Conservation (phyloP, 2,329 filamentous ascomycete species). For the Pseudocercospora pini-densiflorae region DNA sequence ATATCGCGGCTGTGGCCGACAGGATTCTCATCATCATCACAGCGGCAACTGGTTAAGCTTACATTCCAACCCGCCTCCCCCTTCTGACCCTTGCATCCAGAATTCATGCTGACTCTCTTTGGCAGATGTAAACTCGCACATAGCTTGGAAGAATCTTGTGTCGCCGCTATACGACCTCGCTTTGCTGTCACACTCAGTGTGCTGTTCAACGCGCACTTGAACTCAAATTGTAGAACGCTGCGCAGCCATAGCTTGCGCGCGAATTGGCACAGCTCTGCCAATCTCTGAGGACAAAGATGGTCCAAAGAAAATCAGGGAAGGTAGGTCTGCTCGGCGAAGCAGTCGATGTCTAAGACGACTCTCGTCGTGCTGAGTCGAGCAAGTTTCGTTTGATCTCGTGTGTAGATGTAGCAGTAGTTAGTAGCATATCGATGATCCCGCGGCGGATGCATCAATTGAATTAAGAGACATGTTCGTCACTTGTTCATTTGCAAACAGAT, state of each 20-base stretch:
- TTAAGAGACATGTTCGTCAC: not conserved
- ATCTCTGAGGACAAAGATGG: not conserved
- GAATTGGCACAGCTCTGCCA: not conserved
- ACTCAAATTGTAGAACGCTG: not conserved
- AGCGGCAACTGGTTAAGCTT: slow-evolving; percentile 16
- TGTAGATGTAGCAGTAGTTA: not conserved
- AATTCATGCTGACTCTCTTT: not conserved
- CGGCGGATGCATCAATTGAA: not conserved
- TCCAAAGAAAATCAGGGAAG: not conserved
- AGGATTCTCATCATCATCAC: not conserved
- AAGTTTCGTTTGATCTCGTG: not conserved
- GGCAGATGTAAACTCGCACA: not conserved
- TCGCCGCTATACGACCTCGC: not conserved
- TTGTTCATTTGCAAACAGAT: not conserved
- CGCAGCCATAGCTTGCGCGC: not conserved
- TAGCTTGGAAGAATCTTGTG: not conserved
- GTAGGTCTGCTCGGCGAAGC: not conserved
- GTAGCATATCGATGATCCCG: not conserved
- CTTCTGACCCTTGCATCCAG: not conserved
- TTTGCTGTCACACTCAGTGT: not conserved
- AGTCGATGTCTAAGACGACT: not conserved
- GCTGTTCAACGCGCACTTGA: not conserved
- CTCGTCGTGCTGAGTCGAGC: not conserved
- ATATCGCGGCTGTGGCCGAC: slow-evolving; percentile 5
- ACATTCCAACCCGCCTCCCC: slow-evolving; percentile 13